These are phyloP conservation scores for Candida vartiovaarae DNA, from an alignment of 805 yeast genomes.

Conservation along the genomic window DNA sequence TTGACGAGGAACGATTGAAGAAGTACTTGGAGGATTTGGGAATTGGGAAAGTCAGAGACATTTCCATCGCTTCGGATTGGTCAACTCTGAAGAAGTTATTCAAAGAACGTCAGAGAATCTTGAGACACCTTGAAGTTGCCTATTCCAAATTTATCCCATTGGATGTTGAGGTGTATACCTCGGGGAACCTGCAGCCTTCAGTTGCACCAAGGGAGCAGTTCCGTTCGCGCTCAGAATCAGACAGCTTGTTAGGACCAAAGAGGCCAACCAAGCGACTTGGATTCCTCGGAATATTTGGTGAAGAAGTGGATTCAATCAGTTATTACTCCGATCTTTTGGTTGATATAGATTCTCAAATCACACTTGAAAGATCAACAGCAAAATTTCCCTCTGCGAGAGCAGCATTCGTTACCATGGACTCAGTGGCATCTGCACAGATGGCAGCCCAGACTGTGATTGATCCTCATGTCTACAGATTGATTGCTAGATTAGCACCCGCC, in stretches of 20 bases:
- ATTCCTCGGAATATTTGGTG: conserved; percentile 50
- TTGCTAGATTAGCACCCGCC: conserved; percentile 86
- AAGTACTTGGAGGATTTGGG: conserved; percentile 71
- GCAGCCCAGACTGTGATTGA: conserved; percentile 92
- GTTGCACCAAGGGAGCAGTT: conserved; percentile 13
- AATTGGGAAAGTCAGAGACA: conserved; percentile 72
- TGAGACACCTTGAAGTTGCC: conserved; percentile 57
- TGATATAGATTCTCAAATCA: conserved; percentile 63
- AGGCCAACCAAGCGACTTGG: conserved; percentile 44
- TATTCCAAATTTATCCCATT: conserved; percentile 18
- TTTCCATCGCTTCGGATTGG: conserved; percentile 87
- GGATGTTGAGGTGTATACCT: conserved; percentile 19
- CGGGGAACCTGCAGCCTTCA: conserved; percentile 23
- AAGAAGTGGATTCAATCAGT: conserved; percentile 73
- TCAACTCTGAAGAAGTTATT: conserved; percentile 56
- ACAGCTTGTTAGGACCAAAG: neutral
- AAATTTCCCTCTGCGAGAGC: conserved; percentile 69
- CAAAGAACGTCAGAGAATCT: conserved; percentile 43
- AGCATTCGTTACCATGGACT: conserved; percentile 91
- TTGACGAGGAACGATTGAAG: conserved; percentile 56
- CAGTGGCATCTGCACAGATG: conserved; percentile 94
- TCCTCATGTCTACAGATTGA: conserved; percentile 77
- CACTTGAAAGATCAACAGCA: conserved; percentile 34
- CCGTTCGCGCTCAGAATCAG: conserved; percentile 1
- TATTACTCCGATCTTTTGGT: conserved; percentile 61